Evolutionary conservation across 2,329 filamentous ascomycete species (phyloP), one percentile per base, ranked within the genome.

Genomic region (Calonectria pauciramosa): DNA sequence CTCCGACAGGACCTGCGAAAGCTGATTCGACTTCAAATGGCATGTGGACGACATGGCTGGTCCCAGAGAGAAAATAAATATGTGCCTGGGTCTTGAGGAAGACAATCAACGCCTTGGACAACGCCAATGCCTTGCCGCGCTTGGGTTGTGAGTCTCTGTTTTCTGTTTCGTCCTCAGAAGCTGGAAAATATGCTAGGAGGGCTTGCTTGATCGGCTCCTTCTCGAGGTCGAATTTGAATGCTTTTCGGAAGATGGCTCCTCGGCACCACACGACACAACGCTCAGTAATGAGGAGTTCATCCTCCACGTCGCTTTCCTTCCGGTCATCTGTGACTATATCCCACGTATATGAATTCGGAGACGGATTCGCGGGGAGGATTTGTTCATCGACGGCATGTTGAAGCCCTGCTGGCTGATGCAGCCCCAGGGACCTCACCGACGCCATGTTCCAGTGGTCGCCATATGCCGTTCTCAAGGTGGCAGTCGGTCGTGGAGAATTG

Each of bases 1-100:
- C 90, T 32, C 97, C 97, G 38, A 92, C 89, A 8, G 96, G 94
- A 16, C 95, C 94, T 44, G 96, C 92, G 83, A 96, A 95, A 36
- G 95, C 96, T 68, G 92, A 92, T 82, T 98, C 95, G 52, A 98
- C 94, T 85, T 99, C 96, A 82, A 99, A 99, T 2, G 96, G 96
- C 82, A 99, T 92, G 83, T 98, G 95, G 63, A 99, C 90, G 73
- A 98, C 92, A 89, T 99, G 95, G 82, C 92, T 97, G 41, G 95
- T 93, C 26, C 96, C 96, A 2, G 94, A 92, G 47, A 99, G 90
- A 83, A 97, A 98, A 88, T 96, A 97, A 77, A 99, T 92, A 83
- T 99, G 96, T 28, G 95, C 96, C 82, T 99, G 96, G 0, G 95
- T 96, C 85, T 95, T 96, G 78, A 99, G 91, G 79, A 99, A 94